Conservation (phyloP, 768 basidiomycete genomes). For the Mycena chlorophos region DNA sequence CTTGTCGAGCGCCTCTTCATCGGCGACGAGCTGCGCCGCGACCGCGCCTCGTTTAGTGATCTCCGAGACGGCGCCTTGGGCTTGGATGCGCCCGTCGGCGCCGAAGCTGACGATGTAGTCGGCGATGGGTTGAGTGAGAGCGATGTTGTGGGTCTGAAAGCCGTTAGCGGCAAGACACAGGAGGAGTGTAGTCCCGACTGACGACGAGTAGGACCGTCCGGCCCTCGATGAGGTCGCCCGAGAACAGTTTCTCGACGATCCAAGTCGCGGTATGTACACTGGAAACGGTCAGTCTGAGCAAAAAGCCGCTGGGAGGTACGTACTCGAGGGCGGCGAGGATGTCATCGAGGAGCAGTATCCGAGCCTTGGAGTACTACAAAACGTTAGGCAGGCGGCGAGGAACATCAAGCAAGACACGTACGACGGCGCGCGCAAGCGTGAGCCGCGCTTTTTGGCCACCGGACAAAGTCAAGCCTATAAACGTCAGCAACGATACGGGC, state of each 20-base stretch:
- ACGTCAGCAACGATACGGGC: background rate
- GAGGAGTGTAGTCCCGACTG: constrained; percentile 19
- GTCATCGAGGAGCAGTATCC: constrained; percentile 71
- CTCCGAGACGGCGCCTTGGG: constrained; percentile 41
- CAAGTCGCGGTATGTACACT: constrained; percentile 77
- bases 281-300: background rate
- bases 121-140: constrained; percentile 38
- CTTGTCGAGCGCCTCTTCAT: constrained; percentile 32
- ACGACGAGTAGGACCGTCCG: constrained; percentile 85
- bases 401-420: background rate
- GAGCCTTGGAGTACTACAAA: constrained; percentile 48
- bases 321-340: constrained; percentile 62
- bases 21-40: constrained; percentile 26
- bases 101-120: constrained; percentile 44
- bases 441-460: constrained; percentile 49
- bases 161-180: background rate
- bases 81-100: constrained; percentile 40
- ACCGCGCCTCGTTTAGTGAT: constrained; percentile 39
- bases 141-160: constrained; percentile 48
- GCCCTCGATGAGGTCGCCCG: constrained; percentile 73
- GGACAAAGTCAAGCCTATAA: constrained; percentile 8
- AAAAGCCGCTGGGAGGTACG: background rate
- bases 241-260: constrained; percentile 76
- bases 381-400: constrained; percentile 25
- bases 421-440: constrained; percentile 46